Base-by-base conservation (phyloP, 208 protist genomes). In the Leishmania guyanensis region DNA sequence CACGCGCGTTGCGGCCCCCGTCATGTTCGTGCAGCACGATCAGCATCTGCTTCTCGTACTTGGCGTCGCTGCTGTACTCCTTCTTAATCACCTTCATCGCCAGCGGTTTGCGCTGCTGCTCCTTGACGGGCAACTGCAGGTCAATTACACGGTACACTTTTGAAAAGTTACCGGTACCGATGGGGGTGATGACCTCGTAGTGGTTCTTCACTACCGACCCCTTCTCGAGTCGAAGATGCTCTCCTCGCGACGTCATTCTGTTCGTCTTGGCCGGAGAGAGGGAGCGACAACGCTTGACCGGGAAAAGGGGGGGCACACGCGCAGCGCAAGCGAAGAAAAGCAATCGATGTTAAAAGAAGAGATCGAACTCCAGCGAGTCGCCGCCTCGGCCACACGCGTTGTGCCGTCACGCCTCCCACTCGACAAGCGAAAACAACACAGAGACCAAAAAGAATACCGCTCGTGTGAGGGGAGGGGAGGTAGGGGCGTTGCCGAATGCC, bases 51-150 rank as follows among this genome's bases (percentile, higher is more conserved):
- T 89, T 82, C 84, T 98, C 93, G 86, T 93, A 96, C 69, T 86
- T 87, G 4, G 95, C 93, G 75, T 96, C 92, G 54, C 82, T 86
- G 58, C 80, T 90, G 81, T 97, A 96, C 80, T 98, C 92, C 78
- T 84, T 86, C 79, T 95, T 95, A 46, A 98, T 81, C 54, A 96
- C 89, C 79, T 98, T 98, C 75, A 97, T 87, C 2, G 94, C 94
- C 10, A 98, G 81, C 26, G 77, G 77, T 3, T 75, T 58, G 8
- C 80, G 80, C 26, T 82, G 68, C 50, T 79, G 71, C 66, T 86
- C 77, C 53, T 74, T 75, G 1, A 10, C n/a, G 0, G 77, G 46
- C 2, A 80, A 53, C 3, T 85, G 39, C 0, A 89, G 16, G 72
- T 95, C 92, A 22, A 87, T 77, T 43, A 88, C 92, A 36, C 86